Percentiles rank a stretch among this genome's conserved stretches.
These are phyloP conservation scores for Teratosphaeria gauchensis DNA, from an alignment of 2,329 filamentous ascomycete genomes.

Conservation along the genomic window DNA sequence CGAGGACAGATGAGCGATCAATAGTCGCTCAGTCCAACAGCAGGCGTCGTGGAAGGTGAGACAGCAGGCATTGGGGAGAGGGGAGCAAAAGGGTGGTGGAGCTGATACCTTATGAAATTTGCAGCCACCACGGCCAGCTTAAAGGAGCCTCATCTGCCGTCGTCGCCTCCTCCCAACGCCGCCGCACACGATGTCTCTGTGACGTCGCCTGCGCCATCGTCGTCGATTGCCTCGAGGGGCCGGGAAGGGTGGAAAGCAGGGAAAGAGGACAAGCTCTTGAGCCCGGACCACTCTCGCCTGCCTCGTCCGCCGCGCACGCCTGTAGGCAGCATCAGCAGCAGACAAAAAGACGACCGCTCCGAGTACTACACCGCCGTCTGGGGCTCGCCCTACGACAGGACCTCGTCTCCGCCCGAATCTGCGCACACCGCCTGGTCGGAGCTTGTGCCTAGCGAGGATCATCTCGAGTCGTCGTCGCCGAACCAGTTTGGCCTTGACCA, in stretches of 20 bases:
- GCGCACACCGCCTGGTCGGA: conserved; percentile 23
- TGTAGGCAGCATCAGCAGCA: conserved; percentile 15
- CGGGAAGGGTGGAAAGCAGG: neutral
- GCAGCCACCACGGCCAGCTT: conserved; percentile 5
- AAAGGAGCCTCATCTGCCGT: conserved; percentile 2
- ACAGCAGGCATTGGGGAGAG: neutral
- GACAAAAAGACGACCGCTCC: conserved; percentile 17
- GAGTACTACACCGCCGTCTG: conserved; percentile 63
- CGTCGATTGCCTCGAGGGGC: conserved; percentile 1
- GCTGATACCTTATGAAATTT: neutral
- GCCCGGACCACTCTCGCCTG: conserved; percentile 14
- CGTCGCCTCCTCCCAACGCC: conserved; percentile 4
- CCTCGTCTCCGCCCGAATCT: conserved; percentile 36
- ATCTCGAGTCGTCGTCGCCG: conserved; percentile 20
- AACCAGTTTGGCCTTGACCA: conserved; percentile 27
- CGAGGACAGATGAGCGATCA: conserved; percentile 5
- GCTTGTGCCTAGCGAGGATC: conserved; percentile 19
- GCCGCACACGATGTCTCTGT: conserved; percentile 5
- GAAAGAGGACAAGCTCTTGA: conserved; percentile 5
- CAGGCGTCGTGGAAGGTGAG: conserved; percentile 7
- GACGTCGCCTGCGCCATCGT: neutral
- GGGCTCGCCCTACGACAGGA: conserved; percentile 78
- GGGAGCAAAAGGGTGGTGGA: neutral
- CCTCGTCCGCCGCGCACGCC: conserved; percentile 19
- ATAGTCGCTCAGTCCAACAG: conserved; percentile 5